Base-by-base conservation (phyloP, 2,329 filamentous ascomycete genomes). In the Cylindrodendrum hubeiense region DNA sequence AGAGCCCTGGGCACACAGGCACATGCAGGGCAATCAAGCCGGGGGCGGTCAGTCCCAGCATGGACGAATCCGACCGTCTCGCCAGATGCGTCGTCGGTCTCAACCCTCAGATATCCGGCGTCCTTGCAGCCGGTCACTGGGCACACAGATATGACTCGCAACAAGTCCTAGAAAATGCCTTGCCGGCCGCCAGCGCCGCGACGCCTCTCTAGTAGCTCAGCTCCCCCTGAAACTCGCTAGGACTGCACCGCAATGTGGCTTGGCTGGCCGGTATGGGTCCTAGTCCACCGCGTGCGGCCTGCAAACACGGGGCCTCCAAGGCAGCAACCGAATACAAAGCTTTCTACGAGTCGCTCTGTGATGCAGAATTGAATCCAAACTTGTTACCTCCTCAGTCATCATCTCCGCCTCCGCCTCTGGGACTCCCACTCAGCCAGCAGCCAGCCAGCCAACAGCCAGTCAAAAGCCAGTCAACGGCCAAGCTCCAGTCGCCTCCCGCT, bases 241-340 rank as follows among this genome's bases (percentile, higher is more conserved):
- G 65, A 49, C 60, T 51, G 64, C 60, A 56, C 60, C 47, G 61
- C 60, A 34, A 46, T 30, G 61, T 67, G 68, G 70, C 70, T 70
- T 65, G 51, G 65, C 60, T 73, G 70, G 64, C 66, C 39, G 50
- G 53, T 54, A 66, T 60, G 50, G 49, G 60, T 67, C 61, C 58
- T 60, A 49, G 59, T 58, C 61, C 53, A 59, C 55, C 37, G 34
- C 39, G 60, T 53, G 55, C 37, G n/a, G 37, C 37, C 10, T 33
- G 43, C 44, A 66, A 65, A 58, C 63, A 54, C 53, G 57, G 59
- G 60, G 67, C 60, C 58, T 52, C 28, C 69, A 73, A 75, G 73
- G 73, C 73, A 74, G 65, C 73, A 73, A 58, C 59, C 67, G 47
- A 59, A 60, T 75, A 74, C 71, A 75, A 74, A 75, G 63, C 59